Evolutionary conservation across 345 rosid species (phyloP).

Genomic region (Kandelia obovata): DNA sequence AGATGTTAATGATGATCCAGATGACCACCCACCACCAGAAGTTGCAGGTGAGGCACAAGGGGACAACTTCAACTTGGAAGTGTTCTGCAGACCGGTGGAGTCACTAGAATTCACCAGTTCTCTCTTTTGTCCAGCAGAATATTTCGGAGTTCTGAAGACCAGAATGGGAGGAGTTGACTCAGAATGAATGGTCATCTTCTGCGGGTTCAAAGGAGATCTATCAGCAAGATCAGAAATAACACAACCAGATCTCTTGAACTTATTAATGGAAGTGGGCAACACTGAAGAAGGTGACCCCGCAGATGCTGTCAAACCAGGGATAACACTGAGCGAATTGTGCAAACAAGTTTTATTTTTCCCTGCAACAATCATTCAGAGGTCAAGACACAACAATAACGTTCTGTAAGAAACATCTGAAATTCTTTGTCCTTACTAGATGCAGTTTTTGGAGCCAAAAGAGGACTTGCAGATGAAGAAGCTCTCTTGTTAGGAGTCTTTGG

Average conservation of each 20-base stretch:
- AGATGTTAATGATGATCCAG: conserved; percentile 17
- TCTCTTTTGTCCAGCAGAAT: conserved; percentile 10
- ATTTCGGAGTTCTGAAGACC: conserved; percentile 21
- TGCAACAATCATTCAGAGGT: conserved; percentile 12
- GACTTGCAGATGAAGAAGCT: conserved; percentile 25
- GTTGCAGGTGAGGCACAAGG: conserved; percentile 21
- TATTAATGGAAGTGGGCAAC: conserved; percentile 3
- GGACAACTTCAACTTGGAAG: conserved; percentile 20
- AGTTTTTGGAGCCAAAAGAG: conserved; percentile 20
- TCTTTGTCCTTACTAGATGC: conserved; percentile 21
- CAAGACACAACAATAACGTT: not conserved
- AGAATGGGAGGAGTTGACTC: conserved; percentile 16
- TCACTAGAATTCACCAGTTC: conserved; percentile 16
- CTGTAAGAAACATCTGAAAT: not conserved
- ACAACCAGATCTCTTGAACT: conserved; percentile 3
- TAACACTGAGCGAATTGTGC: conserved; percentile 8
- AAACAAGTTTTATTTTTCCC: conserved; percentile 29
- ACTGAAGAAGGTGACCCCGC: conserved; percentile 26
- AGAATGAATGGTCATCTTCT: conserved; percentile 21
- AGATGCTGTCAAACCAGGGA: conserved; percentile 12
- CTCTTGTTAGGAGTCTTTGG: conserved; percentile 21
- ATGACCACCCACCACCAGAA: conserved; percentile 22
- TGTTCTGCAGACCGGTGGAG: conserved; percentile 12
- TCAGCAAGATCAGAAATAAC: conserved; percentile 6
- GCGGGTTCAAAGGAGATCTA: conserved; percentile 23